Conservation (phyloP, 805 yeast genomes). For the Wickerhamiella azymoides region DNA sequence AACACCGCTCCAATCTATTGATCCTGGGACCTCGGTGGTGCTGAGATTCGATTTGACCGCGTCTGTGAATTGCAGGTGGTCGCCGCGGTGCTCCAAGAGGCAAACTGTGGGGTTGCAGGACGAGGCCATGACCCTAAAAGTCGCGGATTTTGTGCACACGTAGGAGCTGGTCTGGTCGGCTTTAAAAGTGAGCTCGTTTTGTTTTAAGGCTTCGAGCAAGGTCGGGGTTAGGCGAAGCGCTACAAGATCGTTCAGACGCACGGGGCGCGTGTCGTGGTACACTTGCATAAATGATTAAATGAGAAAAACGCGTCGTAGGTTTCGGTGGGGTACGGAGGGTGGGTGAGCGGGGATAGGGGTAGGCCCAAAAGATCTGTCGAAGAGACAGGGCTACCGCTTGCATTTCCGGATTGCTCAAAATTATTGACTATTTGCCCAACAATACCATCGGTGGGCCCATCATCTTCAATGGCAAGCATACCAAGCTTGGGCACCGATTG, state of each 20-base stretch:
- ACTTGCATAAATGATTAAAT: background rate
- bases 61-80: slow-evolving; percentile 18
- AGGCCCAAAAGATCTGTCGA: too few relatives aligned
- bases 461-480: too few relatives aligned
- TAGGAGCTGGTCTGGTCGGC: slow-evolving; percentile 7
- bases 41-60: slow-evolving; percentile 17
- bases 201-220: slow-evolving; percentile 16
- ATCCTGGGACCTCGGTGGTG: slow-evolving; percentile 5
- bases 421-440: too few relatives aligned
- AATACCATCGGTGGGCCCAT: too few relatives aligned
- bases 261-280: background rate
- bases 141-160: slow-evolving; percentile 15
- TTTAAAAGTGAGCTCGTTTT: slow-evolving; percentile 10
- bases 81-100: slow-evolving; percentile 22
- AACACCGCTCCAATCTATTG: slow-evolving; percentile 15
- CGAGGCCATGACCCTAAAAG: slow-evolving; percentile 13
- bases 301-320: too few relatives aligned
- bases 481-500: too few relatives aligned
- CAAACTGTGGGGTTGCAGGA: slow-evolving; percentile 76
- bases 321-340: background rate
- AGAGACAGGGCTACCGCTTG: too few relatives aligned
- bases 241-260: background rate
- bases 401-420: too few relatives aligned
- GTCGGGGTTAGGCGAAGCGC: slow-evolving; percentile 20
- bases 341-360: background rate